Conservation (phyloP, 345 rosid species). For the Eutrema yunnanense region DNA sequence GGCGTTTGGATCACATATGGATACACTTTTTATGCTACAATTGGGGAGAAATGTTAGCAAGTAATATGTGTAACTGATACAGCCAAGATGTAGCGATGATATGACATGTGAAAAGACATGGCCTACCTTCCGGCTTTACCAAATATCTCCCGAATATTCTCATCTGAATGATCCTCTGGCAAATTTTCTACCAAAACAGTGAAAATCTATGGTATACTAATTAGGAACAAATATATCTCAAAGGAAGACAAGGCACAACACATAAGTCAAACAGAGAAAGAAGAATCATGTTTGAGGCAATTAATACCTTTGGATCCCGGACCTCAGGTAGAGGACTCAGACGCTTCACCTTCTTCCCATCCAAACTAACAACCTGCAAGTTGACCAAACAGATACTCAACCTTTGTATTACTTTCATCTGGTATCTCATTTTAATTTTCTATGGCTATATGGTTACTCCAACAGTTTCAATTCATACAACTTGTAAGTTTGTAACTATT, state of each 20-base stretch:
- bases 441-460: not conserved
- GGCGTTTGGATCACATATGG: conserved; percentile 51
- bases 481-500: not conserved
- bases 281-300: conserved; percentile 6
- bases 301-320: conserved; percentile 73
- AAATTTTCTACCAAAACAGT: conserved; percentile 93
- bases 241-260: not conserved
- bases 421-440: not conserved
- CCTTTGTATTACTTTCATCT: not conserved
- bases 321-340: conserved; percentile 52
- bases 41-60: not conserved
- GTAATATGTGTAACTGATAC: not conserved
- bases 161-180: conserved; percentile 79
- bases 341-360: conserved; percentile 85
- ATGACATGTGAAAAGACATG: not conserved
- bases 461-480: not conserved
- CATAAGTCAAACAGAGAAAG: not conserved
- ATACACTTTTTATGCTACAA: conserved; percentile 53
- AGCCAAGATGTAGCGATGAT: conserved; percentile 4
- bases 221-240: conserved; percentile 17
- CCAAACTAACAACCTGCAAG: conserved; percentile 62
- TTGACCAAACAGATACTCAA: conserved; percentile 15
- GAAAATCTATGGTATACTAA: conserved; percentile 42
- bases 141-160: conserved; percentile 59
- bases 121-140: conserved; percentile 75